These are phyloP conservation scores for maize (Zea mays) DNA, from an alignment of 176 grass and related monocot species.

Conservation along the genomic window DNA sequence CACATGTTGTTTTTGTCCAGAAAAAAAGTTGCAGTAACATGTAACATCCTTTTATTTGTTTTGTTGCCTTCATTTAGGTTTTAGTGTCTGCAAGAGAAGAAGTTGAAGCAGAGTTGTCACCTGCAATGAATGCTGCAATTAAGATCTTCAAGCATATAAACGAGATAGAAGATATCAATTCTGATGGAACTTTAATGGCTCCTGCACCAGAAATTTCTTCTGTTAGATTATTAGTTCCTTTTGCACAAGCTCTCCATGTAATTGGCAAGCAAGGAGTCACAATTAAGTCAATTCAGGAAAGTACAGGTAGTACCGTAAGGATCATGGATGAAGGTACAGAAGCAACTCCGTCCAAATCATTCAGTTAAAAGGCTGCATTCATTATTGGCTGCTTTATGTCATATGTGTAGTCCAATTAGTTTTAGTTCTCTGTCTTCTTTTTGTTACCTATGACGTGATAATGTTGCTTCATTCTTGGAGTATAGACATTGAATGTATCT, in stretches of 20 bases:
- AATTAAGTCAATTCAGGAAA: slow-evolving; percentile 63
- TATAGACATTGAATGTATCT: not conserved
- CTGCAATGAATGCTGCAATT: slow-evolving; percentile 72
- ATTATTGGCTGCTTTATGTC: not conserved
- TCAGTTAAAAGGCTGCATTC: slow-evolving; percentile 12
- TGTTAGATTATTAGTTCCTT: slow-evolving; percentile 63
- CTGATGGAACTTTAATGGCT: slow-evolving; percentile 29
- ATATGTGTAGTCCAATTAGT: slow-evolving; percentile 3
- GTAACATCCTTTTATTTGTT: slow-evolving; percentile 22
- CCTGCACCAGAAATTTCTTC: slow-evolving; percentile 46
- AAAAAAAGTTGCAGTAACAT: slow-evolving; percentile 14
- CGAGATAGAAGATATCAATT: slow-evolving; percentile 46
- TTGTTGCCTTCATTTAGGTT: slow-evolving; percentile 49
- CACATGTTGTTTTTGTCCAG: not conserved
- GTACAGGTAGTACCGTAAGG: slow-evolving; percentile 48
- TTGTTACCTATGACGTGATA: not conserved
- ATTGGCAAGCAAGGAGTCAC: slow-evolving; percentile 78
- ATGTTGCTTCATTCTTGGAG: not conserved
- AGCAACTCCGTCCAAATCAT: not conserved
- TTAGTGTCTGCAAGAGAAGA: slow-evolving; percentile 86
- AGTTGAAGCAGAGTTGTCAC: slow-evolving; percentile 55
- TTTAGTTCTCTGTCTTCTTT: not conserved
- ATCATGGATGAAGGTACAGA: slow-evolving; percentile 57
- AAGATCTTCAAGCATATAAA: slow-evolving; percentile 74
- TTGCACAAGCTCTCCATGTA: slow-evolving; percentile 62